Conservation (phyloP, 2,329 filamentous ascomycete species). For the Stemphylium lycopersici region DNA sequence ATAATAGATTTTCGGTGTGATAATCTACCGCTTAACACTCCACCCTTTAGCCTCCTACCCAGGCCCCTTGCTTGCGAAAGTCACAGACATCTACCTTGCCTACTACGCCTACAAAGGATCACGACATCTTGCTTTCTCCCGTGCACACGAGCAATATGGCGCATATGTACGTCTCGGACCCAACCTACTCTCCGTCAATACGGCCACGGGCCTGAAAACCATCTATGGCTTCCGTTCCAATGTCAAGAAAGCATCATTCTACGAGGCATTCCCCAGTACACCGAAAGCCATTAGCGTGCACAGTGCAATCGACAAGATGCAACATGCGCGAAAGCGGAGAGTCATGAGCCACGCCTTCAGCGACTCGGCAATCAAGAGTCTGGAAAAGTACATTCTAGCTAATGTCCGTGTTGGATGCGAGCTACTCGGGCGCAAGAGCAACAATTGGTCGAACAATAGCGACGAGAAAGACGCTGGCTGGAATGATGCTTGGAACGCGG, state of each 20-base stretch:
- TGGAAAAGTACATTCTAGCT: conserved; percentile 55
- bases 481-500: conserved; percentile 53
- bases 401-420: conserved; percentile 51
- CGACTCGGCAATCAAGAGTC: conserved; percentile 52
- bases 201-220: conserved; percentile 58
- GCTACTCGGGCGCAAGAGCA: conserved; percentile 35
- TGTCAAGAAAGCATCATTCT: conserved; percentile 57
- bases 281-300: conserved; percentile 53
- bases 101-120: conserved; percentile 79
- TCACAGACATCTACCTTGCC: conserved; percentile 47
- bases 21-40: conserved; percentile 50
- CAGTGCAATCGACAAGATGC: conserved; percentile 52
- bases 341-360: conserved; percentile 57
- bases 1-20: conserved; percentile 30
- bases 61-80: conserved; percentile 49
- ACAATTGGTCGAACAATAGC: conserved; percentile 4
- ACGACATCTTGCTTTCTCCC: conserved; percentile 74
- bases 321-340: conserved; percentile 55
- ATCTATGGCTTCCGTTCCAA: conserved; percentile 58
- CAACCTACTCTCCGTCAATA: conserved; percentile 79
- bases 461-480: conserved; percentile 44
- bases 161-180: conserved; percentile 77
- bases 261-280: conserved; percentile 54
- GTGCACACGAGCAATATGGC: conserved; percentile 74
- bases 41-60: conserved; percentile 54